Evolutionary conservation across 2,329 filamentous ascomycete species (phyloP), one percentile per base, ranked within the genome.

Genomic region (Colletotrichum sp.): DNA sequence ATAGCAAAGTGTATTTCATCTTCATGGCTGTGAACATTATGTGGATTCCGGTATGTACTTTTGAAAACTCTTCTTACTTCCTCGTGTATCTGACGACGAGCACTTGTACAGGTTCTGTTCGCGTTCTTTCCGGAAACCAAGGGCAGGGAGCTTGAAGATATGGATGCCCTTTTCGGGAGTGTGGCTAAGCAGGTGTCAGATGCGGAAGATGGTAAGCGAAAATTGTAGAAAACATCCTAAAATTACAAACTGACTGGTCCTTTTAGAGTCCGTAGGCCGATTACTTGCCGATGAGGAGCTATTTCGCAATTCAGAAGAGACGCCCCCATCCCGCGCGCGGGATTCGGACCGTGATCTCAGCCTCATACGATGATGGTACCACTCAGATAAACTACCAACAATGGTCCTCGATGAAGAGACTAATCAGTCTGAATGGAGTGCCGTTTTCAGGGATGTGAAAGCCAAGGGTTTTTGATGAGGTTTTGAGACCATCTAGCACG

Each of bases 1-100:
- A 89, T 5, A 87, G 87, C 15, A 86, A 85, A 25, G 87, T 90
- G 4, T 91, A 91, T 80, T 91, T 91, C 77, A 88, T 91, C 76
- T 91, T 92, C 79, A 90, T 90, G 86, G 83, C 83, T 9, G 83
- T 90, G 30, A 90, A 90, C 78, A 68, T 90, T 8, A 81, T 83
- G 15, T 90, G 86, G 71, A 85, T 89, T 22, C 85, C 87, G 6
- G 86, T 88, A 80, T 68, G 82, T 78, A 13, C 28, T 32, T 8
- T 6, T 3, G 2, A 0, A 15, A 34, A 11, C 2, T 11, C 2
- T 5, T n/a, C 3, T 27, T 39, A 12, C 6, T 5, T 12, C 36
- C 27, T 5, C 5, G 12, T 5, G 27, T 11, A 19, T 9, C 25
- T 59, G 19, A 67, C 19, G 6, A 25, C 25, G 1, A 32, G 15